Base-by-base conservation (phyloP, 306 rosid genomes). In the Cyamopsis tetragonoloba region DNA sequence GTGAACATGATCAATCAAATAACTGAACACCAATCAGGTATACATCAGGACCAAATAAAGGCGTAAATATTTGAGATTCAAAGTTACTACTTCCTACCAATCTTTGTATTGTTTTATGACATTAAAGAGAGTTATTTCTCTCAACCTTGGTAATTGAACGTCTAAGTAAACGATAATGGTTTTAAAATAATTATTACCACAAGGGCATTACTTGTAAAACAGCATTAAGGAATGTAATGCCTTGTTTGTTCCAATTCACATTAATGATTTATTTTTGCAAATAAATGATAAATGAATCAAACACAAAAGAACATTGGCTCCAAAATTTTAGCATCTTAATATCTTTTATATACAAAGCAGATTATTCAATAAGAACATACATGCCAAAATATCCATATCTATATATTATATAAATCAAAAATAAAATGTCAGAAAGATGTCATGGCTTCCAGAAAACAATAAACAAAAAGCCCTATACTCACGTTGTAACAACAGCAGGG, bases 401-500 rank as follows among this genome's bases (percentile, higher is more conserved):
- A 41, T 55, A 57, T 65, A 26, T 58, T 4, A 46, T 61, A 42
- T 15, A 42, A 6, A 56, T 24, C 32, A 64, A 71, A 70, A 48
- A 15, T 11, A 59, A 46, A 48, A 35, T n/a, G 53, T 54, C 17
- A 3, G 18, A 56, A 43, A 49, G 15, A 44, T 58, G 62, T 17
- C 58, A 31, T 54, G 39, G 62, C 37, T 50, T 51, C 27, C 14
- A 44, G 43, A 50, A 68, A 78, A 66, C 51, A 54, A 74, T 66
- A 78, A 49, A 62, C 35, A 63, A 18, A 27, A 54, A 51, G 31
- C 43, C 50, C 44, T 18, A 76, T 31, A 87, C 98, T 84, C 77
- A 89, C 97, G 97, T 93, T 53, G 98, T 93, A 63, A 93, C 97
- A 30, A 93, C 98, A 51, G 98, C 98, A 70, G 98, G 98, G 68